Percentiles rank a stretch among this genome's conserved stretches.
phyloP scores from a whole-genome alignment of 2,329 filamentous ascomycete genomes.

The Pseudopithomyces chartarum region DNA sequence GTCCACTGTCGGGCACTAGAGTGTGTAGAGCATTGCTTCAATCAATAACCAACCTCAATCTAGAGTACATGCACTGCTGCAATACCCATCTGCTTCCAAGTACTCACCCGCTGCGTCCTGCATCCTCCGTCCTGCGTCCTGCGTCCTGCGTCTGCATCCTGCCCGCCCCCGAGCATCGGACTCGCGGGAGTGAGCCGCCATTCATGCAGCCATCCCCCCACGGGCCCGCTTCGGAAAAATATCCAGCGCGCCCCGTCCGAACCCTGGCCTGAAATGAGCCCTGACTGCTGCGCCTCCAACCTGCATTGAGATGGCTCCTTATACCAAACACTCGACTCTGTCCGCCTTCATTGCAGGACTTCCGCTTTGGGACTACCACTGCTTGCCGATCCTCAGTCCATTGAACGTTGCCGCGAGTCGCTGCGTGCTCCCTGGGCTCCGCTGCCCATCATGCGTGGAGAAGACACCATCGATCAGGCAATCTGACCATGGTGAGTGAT shows the following conservation, averaged over 20 bases:
- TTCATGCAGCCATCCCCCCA: conserved; percentile 4
- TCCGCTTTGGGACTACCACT: background rate
- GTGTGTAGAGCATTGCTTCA: too few relatives aligned
- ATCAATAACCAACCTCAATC: too few relatives aligned
- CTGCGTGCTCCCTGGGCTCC: background rate
- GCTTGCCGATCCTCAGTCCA: background rate
- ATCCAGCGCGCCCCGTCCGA: background rate
- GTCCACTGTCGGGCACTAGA: too few relatives aligned
- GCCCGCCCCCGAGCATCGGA: too few relatives aligned
- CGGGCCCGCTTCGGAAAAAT: conserved; percentile 3
- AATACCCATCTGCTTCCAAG: too few relatives aligned
- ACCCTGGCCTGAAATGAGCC: background rate
- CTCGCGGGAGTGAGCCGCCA: background rate
- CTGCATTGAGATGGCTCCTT: conserved; percentile 5
- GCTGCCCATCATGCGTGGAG: too few relatives aligned
- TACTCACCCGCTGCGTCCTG: too few relatives aligned
- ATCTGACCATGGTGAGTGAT: too few relatives aligned
- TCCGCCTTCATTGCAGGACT: background rate
- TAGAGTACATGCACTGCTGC: too few relatives aligned
- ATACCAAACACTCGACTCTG: background rate
- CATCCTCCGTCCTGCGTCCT: too few relatives aligned
- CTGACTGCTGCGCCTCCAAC: conserved; percentile 1
- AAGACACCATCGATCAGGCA: too few relatives aligned
- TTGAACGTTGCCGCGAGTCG: background rate
- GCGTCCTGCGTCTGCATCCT: too few relatives aligned